Evolutionary conservation across 345 rosid species (phyloP), one percentile per base, ranked within the genome.

Genomic region (Hibiscus syriacus): DNA sequence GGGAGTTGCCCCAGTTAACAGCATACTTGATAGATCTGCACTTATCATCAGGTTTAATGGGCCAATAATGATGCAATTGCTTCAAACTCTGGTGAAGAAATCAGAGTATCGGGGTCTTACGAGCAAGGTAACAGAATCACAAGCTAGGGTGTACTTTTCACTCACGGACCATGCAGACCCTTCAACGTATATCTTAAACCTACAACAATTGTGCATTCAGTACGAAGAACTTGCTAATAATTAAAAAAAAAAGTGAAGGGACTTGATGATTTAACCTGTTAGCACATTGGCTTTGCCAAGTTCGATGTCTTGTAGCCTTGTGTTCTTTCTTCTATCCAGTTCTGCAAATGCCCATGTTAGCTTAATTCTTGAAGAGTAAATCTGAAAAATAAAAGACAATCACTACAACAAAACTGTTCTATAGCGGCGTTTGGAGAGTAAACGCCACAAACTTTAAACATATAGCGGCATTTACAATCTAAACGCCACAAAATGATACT

Each of bases 131-230:
- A 84, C 76, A 6, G 97, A 90, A 74, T 90, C 87, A 60, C 97
- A 90, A 4, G 97, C 89, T 55, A 90, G 79, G 62, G 88, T 90
- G 78, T 90, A 90, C 73, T 90, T 90, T 70, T 90, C 88, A 30
- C 95, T 88, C 5, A 90, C 95, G 0, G 97, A 90, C 97, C 95
- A 90, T 0, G 90, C 95, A 1, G 87, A 81, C 14, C 97, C 95
- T 80, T 90, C 97, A 9, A 90, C 82, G 50, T 88, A 88, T 61
- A 90, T 90, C 82, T 90, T 90, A 48, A 83, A 90, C 74, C 97
- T 90, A 72, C 26, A 69, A 34, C 26, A 56, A 68, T 49, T 16
- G n/a, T 0, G 38, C 52, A 60, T 46, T 50, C 22, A n/a, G 54
- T 6, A 49, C 20, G 17, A 48, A n/a, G 5, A 46, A 46, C 12